Evolutionary conservation across 23 red algal genomes (phyloP), one percentile per base, ranked within the genome.

Genomic region (Agarophyton chilense): DNA sequence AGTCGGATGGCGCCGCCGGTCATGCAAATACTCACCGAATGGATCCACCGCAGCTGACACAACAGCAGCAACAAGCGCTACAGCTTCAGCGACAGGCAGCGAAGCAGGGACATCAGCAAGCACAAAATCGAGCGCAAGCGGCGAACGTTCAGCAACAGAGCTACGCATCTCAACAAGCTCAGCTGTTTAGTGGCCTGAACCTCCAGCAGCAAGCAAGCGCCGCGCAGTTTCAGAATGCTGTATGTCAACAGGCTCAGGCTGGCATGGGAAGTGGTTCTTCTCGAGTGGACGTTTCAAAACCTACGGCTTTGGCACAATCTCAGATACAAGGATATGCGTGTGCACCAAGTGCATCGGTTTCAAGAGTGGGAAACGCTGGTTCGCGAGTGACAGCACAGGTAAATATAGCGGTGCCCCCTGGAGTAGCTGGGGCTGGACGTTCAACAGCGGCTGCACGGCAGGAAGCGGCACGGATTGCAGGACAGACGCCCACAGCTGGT

Each of bases 241-340:
- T 21, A 22, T 0, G 77, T 5, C 34, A 26, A 40, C 52, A 57
- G 77, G 77, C 51, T 42, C 52, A 26, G 7, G 77, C 24, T 11
- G 31, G 52, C n/a, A 25, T 62, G 47, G 77, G 40, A 7, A 12
- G 36, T 2, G 77, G 8, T 60, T 29, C 77, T 42, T 0, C 68
- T 1, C 36, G 77, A 36, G 77, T 57, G 51, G 77, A 57, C 36
- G 77, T 57, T 24, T 57, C 52, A 34, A 62, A 81, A 50, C 56
- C 58, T 38, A 50, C 33, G 52, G 21, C 56, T 17, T 49, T 4
- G 25, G 44, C 40, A 21, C 77, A 62, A 50, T 17, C 52, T 19
- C 3, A 24, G 51, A 14, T 55, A 9, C 53, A 61, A 47, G 44
- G 44, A 12, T 14, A 65, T 10, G 29, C 7, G 60, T 10, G 26